Evolutionary conservation across 257 asterid species (phyloP).

Genomic region (Solanum bukasovii): DNA sequence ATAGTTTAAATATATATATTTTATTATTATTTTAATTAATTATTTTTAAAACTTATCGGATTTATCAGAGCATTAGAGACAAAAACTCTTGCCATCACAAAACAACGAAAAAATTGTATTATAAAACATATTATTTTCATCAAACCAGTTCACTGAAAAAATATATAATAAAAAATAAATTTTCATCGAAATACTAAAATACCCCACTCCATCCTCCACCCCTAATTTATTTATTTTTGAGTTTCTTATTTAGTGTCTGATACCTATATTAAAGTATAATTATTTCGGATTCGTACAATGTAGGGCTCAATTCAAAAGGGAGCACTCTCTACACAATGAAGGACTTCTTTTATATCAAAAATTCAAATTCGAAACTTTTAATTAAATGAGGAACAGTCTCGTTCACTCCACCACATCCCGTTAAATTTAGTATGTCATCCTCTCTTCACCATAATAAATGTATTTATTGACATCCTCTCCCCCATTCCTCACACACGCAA

Average conservation of each 20-base stretch:
- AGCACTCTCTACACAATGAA: not conserved
- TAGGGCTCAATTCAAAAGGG: not conserved
- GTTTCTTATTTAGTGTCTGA: too few relatives aligned
- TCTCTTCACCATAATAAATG: not conserved
- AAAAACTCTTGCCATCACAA: not conserved
- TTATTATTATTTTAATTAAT: too few relatives aligned
- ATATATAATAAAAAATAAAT: too few relatives aligned
- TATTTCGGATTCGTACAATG: fast-evolving
- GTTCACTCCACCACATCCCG: not conserved
- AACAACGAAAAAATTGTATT: too few relatives aligned
- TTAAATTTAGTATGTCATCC: not conserved
- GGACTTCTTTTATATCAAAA: fast-evolving
- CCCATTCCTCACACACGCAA: not conserved
- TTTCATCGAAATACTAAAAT: too few relatives aligned
- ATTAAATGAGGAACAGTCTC: not conserved
- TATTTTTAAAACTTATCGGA: too few relatives aligned
- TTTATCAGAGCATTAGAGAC: not conserved
- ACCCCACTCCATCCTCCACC: not conserved
- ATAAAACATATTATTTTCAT: too few relatives aligned
- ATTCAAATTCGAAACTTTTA: fast-evolving
- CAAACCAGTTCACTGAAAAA: too few relatives aligned
- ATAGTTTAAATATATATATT: too few relatives aligned
- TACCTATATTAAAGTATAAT: too few relatives aligned
- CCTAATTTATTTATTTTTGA: too few relatives aligned
- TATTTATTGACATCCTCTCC: not conserved